These are phyloP conservation scores for Prunus mongolica DNA, from an alignment of 306 rosid genomes.

Conservation along the genomic window DNA sequence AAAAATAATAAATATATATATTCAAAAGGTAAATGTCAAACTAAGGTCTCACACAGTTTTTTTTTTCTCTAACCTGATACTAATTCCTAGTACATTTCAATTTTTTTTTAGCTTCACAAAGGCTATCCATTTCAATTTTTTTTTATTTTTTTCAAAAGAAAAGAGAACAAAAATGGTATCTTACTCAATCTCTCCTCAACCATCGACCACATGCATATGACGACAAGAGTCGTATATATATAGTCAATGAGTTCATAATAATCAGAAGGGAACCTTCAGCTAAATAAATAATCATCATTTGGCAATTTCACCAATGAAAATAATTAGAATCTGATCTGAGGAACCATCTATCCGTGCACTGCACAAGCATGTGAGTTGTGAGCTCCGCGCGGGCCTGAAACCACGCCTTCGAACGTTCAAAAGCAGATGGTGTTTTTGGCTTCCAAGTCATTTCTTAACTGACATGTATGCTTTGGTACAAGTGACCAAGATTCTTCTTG, in stretches of 20 bases:
- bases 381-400: conserved; percentile 4
- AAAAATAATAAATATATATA: too few relatives aligned
- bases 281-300: background rate
- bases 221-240: conserved; percentile 2
- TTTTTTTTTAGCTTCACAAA: too few relatives aligned
- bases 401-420: conserved; percentile 18
- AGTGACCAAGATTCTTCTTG: background rate
- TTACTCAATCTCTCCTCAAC: conserved; percentile 17
- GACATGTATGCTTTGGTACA: background rate
- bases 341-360: background rate
- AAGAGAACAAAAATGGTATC: background rate
- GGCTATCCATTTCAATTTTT: too few relatives aligned
- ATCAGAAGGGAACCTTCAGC: background rate
- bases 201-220: conserved; percentile 33
- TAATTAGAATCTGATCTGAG: background rate
- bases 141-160: too few relatives aligned
- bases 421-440: conserved; percentile 1
- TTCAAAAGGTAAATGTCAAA: too few relatives aligned
- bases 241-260: background rate
- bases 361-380: conserved; percentile 10
- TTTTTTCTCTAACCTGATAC: too few relatives aligned
- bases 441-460: background rate
- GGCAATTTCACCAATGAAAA: background rate
- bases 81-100: too few relatives aligned
- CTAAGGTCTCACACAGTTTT: too few relatives aligned